phyloP scores from a whole-genome alignment of 1,284 basidiomycete genomes.

The Stygiomarasmius scandens region DNA sequence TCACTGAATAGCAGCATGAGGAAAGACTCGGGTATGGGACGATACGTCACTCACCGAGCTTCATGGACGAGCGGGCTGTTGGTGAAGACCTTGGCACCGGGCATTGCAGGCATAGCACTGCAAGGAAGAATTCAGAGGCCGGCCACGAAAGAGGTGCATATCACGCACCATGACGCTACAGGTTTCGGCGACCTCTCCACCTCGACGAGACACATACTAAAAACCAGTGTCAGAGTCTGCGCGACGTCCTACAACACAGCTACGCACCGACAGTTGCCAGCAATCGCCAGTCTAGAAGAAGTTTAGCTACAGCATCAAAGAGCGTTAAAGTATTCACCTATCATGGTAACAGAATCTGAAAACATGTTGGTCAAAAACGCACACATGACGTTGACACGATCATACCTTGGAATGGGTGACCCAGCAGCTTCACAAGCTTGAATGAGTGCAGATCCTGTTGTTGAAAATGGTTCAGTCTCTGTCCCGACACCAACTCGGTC shows the following conservation, averaged over 20 bases:
- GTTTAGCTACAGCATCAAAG: conserved; percentile 21
- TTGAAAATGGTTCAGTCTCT: conserved; percentile 12
- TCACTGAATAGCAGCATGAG: conserved; percentile 55
- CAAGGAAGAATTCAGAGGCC: conserved; percentile 11
- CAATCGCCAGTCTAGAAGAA: conserved; percentile 75
- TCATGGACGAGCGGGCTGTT: conserved; percentile 95
- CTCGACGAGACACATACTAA: conserved; percentile 95
- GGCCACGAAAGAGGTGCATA: neutral
- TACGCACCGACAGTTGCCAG: conserved; percentile 90
- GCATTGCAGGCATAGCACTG: conserved; percentile 98
- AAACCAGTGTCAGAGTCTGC: conserved; percentile 22
- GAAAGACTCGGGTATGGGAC: conserved; percentile 7
- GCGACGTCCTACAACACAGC: conserved; percentile 11
- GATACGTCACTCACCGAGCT: conserved; percentile 64
- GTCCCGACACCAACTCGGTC: conserved; percentile 12
- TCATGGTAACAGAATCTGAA: conserved; percentile 93
- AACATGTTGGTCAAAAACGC: conserved; percentile 13
- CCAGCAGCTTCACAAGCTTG: conserved; percentile 94
- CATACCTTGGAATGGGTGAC: conserved; percentile 73
- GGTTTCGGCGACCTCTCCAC: conserved; percentile 96
- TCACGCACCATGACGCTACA: conserved; percentile 76
- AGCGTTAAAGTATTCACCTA: conserved; percentile 46
- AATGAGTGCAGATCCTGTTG: conserved; percentile 86
- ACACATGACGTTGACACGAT: conserved; percentile 21
- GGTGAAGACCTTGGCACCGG: conserved; percentile 94